These are phyloP conservation scores for Ogataea sp. DNA, from an alignment of 805 yeast species.

Conservation along the genomic window DNA sequence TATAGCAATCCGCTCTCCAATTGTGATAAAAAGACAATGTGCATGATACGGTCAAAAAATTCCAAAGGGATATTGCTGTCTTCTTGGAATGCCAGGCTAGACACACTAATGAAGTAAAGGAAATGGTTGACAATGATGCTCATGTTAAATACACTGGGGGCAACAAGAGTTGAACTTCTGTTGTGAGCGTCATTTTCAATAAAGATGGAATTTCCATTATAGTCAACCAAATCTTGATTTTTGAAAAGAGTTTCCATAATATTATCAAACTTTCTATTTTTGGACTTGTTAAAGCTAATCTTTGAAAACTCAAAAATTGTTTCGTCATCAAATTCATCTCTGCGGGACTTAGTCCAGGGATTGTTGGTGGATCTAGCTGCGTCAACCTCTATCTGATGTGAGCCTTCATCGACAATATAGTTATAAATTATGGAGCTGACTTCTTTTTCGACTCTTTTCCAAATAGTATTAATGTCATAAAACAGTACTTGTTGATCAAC, in stretches of 20 bases:
- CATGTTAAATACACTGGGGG: constrained; percentile 72
- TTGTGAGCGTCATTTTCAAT: constrained; percentile 53
- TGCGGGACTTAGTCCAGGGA: not conserved
- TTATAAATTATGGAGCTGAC: constrained; percentile 28
- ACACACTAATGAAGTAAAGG: constrained; percentile 56
- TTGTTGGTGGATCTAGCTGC: not conserved
- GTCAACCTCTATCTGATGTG: not conserved
- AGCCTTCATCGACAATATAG: constrained; percentile 28
- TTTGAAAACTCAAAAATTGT: constrained; percentile 28
- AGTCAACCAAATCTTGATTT: constrained; percentile 30
- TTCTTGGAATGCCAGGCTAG: constrained; percentile 33
- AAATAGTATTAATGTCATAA: constrained; percentile 24
- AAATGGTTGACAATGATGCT: constrained; percentile 69
- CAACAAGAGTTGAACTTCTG: constrained; percentile 56
- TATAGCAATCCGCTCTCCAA: constrained; percentile 47
- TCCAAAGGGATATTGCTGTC: constrained; percentile 23
- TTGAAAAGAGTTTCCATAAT: constrained; percentile 61
- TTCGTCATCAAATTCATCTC: not conserved
- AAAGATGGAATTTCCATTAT: constrained; percentile 31
- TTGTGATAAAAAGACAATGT: constrained; percentile 51
- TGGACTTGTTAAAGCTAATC: constrained; percentile 25
- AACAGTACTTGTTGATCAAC: constrained; percentile 10
- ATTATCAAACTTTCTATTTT: constrained; percentile 29
- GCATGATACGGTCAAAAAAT: constrained; percentile 62
- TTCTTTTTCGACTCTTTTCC: constrained; percentile 36